phyloP scores from a whole-genome alignment of 441 rosid species.

The Bruguiera hainesii region DNA sequence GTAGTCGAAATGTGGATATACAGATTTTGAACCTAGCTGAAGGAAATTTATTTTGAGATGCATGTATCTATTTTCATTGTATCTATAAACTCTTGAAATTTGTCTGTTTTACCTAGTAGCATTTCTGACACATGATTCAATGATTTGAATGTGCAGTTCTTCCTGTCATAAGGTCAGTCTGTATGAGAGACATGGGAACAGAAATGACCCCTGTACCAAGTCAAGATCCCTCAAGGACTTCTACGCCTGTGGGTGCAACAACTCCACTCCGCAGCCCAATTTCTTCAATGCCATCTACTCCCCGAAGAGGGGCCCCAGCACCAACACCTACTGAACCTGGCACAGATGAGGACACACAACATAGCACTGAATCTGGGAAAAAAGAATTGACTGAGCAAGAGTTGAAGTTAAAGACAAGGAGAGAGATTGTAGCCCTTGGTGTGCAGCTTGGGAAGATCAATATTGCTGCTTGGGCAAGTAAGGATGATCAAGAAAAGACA shows the following conservation, averaged over 20 bases:
- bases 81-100: background rate
- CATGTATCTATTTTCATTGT: too few relatives aligned
- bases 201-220: constrained; percentile 94
- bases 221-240: constrained; percentile 95
- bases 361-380: constrained; percentile 29
- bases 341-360: constrained; percentile 37
- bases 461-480: constrained; percentile 99
- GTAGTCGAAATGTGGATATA: too few relatives aligned
- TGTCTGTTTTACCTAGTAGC: background rate
- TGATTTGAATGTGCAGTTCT: constrained; percentile 38
- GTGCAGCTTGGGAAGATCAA: constrained; percentile 92
- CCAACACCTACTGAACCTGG: constrained; percentile 40
- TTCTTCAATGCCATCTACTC: constrained; percentile 86
- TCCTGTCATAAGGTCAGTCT: constrained; percentile 70
- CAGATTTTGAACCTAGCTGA: too few relatives aligned
- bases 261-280: constrained; percentile 90
- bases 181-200: constrained; percentile 99
- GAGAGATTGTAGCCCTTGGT: constrained; percentile 89
- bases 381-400: constrained; percentile 77
- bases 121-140: background rate
- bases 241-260: constrained; percentile 78
- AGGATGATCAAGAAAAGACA: constrained; percentile 59
- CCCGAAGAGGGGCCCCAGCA: constrained; percentile 52
- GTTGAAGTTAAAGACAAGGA: constrained; percentile 73
- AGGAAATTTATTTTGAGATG: too few relatives aligned